A percentile compares a stretch with the other conserved stretches of the same genome.
These are phyloP conservation scores for Chrysophaeum taylorii DNA, from an alignment of 352 stramenopile genomes.

Conservation along the genomic window DNA sequence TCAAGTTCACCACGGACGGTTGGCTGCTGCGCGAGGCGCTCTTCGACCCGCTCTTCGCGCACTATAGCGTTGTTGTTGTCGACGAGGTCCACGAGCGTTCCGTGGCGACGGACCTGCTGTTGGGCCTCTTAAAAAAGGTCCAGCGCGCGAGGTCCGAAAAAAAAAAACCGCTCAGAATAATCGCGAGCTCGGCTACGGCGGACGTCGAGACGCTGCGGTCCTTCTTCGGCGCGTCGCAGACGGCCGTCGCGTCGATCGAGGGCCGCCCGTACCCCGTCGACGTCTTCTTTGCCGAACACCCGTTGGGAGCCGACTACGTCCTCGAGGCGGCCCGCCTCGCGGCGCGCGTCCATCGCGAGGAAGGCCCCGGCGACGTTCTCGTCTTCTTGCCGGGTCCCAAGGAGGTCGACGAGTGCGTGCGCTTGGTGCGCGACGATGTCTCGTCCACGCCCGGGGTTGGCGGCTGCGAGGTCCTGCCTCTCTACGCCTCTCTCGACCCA, in stretches of 20 bases:
- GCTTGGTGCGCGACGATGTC: slow-evolving; percentile 42
- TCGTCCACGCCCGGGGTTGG: slow-evolving; percentile 23
- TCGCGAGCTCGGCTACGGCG: no score
- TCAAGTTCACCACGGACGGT: slow-evolving; percentile 81
- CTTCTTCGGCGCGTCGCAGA: slow-evolving; percentile 59
- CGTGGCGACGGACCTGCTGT: slow-evolving; percentile 78
- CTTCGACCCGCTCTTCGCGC: slow-evolving; percentile 48
- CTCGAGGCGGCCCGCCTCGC: slow-evolving; percentile 28
- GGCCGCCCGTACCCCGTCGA: slow-evolving; percentile 79
- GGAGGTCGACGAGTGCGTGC: slow-evolving; percentile 80
- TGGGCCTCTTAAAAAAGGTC: slow-evolving; percentile 92
- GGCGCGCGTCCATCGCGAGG: slow-evolving; percentile 41
- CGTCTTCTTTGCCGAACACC: slow-evolving; percentile 57
- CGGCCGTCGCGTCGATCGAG: slow-evolving; percentile 56
- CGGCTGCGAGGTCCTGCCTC: slow-evolving; percentile 62
- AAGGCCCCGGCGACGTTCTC: slow-evolving; percentile 72
- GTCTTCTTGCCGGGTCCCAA: slow-evolving; percentile 85
- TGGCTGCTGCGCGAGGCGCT: slow-evolving; percentile 48
- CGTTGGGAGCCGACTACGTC: slow-evolving; percentile 54
- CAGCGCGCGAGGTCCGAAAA: slow-evolving; percentile 40
- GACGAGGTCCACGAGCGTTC: slow-evolving; percentile 89
- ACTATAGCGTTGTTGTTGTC: slow-evolving; percentile 57
- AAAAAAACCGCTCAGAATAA: not conserved
- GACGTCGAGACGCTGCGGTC: slow-evolving; percentile 70
- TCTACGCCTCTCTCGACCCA: slow-evolving; percentile 86